These are phyloP conservation scores for Stipa capillata DNA, from an alignment of 176 grass and related monocot genomes.

Conservation along the genomic window DNA sequence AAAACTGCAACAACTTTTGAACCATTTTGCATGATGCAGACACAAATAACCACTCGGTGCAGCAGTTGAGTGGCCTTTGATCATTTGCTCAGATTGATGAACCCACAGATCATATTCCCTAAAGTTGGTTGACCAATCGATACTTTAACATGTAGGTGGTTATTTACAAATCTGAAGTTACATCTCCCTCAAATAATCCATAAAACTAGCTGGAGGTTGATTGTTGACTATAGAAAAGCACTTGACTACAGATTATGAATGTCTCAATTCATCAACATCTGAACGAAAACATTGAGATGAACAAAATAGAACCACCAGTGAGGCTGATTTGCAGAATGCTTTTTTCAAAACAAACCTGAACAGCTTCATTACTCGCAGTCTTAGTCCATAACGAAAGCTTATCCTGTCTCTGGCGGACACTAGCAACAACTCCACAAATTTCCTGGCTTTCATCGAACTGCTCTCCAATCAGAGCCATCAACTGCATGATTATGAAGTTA, in stretches of 20 bases:
- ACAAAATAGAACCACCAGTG: not conserved
- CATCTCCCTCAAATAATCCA: no score
- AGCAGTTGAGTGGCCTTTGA: no score
- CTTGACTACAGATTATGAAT: not conserved
- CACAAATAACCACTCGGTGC: no score
- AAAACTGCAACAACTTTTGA: no score
- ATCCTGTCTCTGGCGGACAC: slow-evolving; percentile 79
- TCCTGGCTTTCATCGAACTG: slow-evolving; percentile 94
- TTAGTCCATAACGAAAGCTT: slow-evolving; percentile 95
- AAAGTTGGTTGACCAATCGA: no score
- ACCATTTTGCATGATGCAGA: no score
- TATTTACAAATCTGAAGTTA: no score
- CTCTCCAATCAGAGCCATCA: slow-evolving; percentile 96
- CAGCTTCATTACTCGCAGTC: slow-evolving; percentile 95
- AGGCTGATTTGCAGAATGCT: not conserved
- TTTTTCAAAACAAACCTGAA: slow-evolving; percentile 61
- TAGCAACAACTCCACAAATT: slow-evolving; percentile 96
- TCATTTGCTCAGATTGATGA: no score
- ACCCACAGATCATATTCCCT: no score
- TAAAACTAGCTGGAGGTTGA: not conserved
- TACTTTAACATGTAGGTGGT: no score
- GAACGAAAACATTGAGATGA: not conserved
- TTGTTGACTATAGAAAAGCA: not conserved
- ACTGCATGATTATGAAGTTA: slow-evolving; percentile 46
- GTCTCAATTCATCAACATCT: not conserved